Percentiles rank a stretch among this genome's conserved stretches.
phyloP scores from a whole-genome alignment of 73 alveolate species.

The Urostyla sp. region DNA sequence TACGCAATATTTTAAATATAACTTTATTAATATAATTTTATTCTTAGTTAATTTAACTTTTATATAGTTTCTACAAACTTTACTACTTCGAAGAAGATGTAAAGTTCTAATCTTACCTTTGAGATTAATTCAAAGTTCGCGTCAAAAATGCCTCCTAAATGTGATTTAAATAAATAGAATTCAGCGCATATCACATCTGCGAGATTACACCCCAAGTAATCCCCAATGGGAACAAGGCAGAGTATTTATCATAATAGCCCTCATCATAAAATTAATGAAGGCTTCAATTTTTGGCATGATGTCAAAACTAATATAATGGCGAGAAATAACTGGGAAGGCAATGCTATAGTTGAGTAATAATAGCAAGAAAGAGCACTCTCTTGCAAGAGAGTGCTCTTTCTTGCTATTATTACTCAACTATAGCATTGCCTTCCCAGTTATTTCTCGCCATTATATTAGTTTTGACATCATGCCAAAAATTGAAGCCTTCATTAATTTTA shows the following conservation, averaged over 20 bases:
- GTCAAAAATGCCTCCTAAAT: no score
- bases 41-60: no score
- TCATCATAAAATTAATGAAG: not conserved
- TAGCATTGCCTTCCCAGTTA: constrained; percentile 17
- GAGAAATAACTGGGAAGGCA: constrained; percentile 35
- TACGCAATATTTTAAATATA: no score
- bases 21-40: no score
- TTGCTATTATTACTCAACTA: not conserved
- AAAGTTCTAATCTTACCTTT: no score
- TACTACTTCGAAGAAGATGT: no score
- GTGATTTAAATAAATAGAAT: no score
- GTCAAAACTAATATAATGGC: not conserved
- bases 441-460: not conserved
- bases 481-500: not conserved
- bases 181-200: constrained; percentile 25
- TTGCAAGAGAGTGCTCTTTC: not conserved
- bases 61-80: no score
- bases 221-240: not conserved
- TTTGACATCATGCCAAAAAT: constrained; percentile 31
- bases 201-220: not conserved
- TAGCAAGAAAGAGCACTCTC: not conserved
- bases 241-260: constrained; percentile 24
- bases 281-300: constrained; percentile 40
- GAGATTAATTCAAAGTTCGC: no score
- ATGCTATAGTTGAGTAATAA: no score